Evolutionary conservation across 257 asterid genomes (phyloP).

Genomic region (Plantago major): DNA sequence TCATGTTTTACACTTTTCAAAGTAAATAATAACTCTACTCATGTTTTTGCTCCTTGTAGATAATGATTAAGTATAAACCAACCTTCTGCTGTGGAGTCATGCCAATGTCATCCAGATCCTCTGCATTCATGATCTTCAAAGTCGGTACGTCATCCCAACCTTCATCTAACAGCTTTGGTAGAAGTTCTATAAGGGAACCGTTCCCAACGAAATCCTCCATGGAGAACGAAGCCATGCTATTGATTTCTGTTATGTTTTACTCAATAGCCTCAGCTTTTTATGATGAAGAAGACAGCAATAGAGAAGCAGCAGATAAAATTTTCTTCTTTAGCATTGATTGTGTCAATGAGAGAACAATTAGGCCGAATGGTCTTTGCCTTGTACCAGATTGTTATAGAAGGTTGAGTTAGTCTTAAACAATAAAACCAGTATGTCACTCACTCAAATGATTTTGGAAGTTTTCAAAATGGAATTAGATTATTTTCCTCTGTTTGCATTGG

Average conservation of each 20-base stretch:
- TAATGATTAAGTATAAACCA: too few relatives aligned
- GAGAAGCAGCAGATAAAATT: conserved; percentile 4
- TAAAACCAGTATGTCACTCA: not conserved
- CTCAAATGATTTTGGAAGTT: not conserved
- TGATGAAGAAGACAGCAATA: conserved; percentile 3
- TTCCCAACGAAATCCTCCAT: conserved; percentile 73
- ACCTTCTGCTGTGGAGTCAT: conserved; percentile 77
- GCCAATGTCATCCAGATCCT: conserved; percentile 60
- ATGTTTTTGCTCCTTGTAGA: conserved; percentile 1
- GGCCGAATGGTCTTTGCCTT: too few relatives aligned
- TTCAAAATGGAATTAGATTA: not conserved
- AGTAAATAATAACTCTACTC: not conserved
- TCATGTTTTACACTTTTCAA: not conserved
- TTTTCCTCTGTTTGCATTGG: conserved; percentile 4
- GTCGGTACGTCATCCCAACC: conserved; percentile 96
- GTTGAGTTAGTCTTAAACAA: conserved; percentile 6
- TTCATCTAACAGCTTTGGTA: conserved; percentile 61
- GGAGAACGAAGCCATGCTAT: conserved; percentile 70
- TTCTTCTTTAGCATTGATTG: conserved; percentile 12
- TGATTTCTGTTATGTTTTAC: conserved; percentile 16
- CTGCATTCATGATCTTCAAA: conserved; percentile 67
- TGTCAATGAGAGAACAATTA: conserved; percentile 14
- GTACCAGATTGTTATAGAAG: not conserved
- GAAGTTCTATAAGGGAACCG: conserved; percentile 52
- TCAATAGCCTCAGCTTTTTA: conserved; percentile 9